Percentiles rank a stretch among this genome's conserved stretches.
Conservation (phyloP, 2,329 filamentous ascomycete genomes). For the Cladosporium oxysporum region DNA sequence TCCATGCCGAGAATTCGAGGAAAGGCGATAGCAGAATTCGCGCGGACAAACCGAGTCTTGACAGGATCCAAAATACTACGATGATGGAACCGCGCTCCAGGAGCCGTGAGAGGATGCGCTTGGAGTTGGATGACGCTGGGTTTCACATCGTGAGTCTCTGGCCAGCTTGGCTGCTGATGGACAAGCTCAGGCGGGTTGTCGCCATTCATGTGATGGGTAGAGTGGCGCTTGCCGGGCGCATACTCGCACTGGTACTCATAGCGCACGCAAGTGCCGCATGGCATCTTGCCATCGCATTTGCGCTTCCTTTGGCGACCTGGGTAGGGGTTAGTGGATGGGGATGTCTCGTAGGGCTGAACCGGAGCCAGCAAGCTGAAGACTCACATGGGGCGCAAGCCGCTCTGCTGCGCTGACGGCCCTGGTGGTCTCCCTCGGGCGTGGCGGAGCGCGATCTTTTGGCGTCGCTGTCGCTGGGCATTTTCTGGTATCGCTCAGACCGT, state of each 20-base stretch:
- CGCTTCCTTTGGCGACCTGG: slow-evolving; percentile 22
- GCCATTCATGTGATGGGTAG: slow-evolving; percentile 28
- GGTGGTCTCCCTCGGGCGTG: slow-evolving; percentile 22
- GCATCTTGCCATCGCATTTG: slow-evolving; percentile 36
- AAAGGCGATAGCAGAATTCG: slow-evolving; percentile 54
- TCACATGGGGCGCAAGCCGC: slow-evolving; percentile 39
- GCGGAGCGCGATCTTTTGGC: slow-evolving; percentile 16
- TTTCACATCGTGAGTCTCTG: slow-evolving; percentile 28
- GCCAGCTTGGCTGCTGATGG: slow-evolving; percentile 27
- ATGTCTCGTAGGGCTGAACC: slow-evolving; percentile 15
- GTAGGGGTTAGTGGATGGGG: neutral
- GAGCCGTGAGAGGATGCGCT: slow-evolving; percentile 37
- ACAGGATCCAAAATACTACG: slow-evolving; percentile 39
- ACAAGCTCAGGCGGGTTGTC: slow-evolving; percentile 29
- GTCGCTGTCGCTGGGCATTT: slow-evolving; percentile 12
- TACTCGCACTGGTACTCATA: slow-evolving; percentile 41
- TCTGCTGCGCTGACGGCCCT: slow-evolving; percentile 37
- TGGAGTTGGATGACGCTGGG: slow-evolving; percentile 33
- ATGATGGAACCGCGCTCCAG: slow-evolving; percentile 39
- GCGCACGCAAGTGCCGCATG: slow-evolving; percentile 38
- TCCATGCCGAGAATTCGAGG: slow-evolving; percentile 55
- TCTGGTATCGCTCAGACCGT: neutral
- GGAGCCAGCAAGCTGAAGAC: slow-evolving; percentile 27
- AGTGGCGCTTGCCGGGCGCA: slow-evolving; percentile 32
- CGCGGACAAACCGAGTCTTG: slow-evolving; percentile 39